A percentile compares a stretch with the other conserved stretches of the same genome.
Evolutionary conservation across 192 early-diverging fungal genomes (phyloP).

Genomic region (Rhizophagus clarus): DNA sequence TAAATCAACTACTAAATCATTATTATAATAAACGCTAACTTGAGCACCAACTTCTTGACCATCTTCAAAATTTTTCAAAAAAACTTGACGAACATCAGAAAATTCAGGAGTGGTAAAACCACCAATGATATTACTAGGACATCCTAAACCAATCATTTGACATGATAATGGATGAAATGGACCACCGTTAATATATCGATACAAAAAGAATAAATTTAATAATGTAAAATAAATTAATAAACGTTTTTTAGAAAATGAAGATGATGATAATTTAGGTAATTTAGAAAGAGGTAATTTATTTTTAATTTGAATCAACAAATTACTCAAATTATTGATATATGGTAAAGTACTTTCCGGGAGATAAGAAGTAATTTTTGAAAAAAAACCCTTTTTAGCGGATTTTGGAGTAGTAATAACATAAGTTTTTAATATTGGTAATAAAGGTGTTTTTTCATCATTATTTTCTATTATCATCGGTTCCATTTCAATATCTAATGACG

Average conservation of each 20-base stretch:
- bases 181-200: constrained; percentile 8
- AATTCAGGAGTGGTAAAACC: constrained; percentile 18
- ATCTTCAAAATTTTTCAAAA: constrained; percentile 18
- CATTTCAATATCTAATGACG: background rate
- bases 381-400: background rate
- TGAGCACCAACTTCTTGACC: constrained; percentile 53
- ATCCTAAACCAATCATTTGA: constrained; percentile 17
- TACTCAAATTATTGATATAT: background rate
- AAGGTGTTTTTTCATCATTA: background rate
- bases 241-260: background rate
- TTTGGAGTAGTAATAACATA: background rate
- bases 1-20: constrained; percentile 61
- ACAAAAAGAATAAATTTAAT: background rate
- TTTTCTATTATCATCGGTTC: background rate
- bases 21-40: constrained; percentile 49
- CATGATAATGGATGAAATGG: constrained; percentile 28
- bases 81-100: constrained; percentile 1
- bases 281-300: background rate
- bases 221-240: background rate
- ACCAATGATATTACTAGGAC: background rate
- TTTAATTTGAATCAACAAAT: background rate
- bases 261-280: no score
- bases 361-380: background rate
- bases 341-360: background rate
- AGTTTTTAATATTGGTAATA: background rate